Conservation (phyloP, 2,329 filamentous ascomycete species). For the Aspergillus clavatus region DNA sequence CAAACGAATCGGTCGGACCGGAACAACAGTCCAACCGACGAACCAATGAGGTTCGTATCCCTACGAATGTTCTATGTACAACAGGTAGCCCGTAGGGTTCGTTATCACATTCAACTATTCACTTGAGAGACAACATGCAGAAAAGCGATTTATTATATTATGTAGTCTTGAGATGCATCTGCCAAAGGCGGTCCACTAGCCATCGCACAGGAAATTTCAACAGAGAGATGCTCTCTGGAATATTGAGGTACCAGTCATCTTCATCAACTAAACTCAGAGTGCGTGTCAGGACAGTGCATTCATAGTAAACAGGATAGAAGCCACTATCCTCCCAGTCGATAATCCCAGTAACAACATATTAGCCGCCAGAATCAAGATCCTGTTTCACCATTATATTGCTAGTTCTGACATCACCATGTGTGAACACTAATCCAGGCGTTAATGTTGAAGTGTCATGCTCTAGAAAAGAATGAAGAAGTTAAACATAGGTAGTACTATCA, state of each 20-base stretch:
- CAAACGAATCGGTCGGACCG: too few relatives aligned
- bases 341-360: conserved; percentile 21
- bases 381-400: conserved; percentile 25
- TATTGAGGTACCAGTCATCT: conserved; percentile 27
- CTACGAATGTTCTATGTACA: too few relatives aligned
- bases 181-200: conserved; percentile 20
- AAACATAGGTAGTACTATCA: conserved; percentile 19
- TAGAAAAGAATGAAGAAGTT: conserved; percentile 21
- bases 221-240: conserved; percentile 23
- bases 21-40: too few relatives aligned
- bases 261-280: conserved; percentile 17
- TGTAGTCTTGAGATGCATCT: conserved; percentile 11
- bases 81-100: too few relatives aligned
- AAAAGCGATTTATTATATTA: too few relatives aligned
- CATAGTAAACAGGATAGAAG: conserved; percentile 29
- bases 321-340: conserved; percentile 31
- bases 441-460: conserved; percentile 7
- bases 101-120: too few relatives aligned
- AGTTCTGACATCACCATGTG: conserved; percentile 23
- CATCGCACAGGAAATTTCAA: conserved; percentile 16
- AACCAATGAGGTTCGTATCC: too few relatives aligned
- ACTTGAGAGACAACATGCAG: too few relatives aligned
- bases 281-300: conserved; percentile 20
- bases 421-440: conserved; percentile 20
- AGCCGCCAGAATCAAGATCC: conserved; percentile 4